Conservation (phyloP, 768 basidiomycete species). For the Tylopilus cervinicoccineus region DNA sequence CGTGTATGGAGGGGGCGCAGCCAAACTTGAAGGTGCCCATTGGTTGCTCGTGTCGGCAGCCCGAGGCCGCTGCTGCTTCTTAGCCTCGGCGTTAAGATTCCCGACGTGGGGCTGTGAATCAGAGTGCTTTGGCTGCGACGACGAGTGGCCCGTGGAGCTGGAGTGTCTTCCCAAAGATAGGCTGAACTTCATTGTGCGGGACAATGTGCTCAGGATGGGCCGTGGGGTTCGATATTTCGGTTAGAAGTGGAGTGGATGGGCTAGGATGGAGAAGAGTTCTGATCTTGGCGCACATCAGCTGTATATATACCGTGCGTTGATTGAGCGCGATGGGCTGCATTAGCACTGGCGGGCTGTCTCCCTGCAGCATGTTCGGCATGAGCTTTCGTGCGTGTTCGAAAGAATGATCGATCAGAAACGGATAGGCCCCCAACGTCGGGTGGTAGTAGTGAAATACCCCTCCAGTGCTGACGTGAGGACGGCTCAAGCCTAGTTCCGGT, state of each 20-base stretch:
- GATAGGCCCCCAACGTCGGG: not conserved
- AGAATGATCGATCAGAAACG: constrained; percentile 7
- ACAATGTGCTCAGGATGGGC: not conserved
- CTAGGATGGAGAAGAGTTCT: not conserved
- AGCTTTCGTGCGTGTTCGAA: not conserved
- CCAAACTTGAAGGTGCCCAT: constrained; percentile 4
- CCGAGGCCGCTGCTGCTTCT: constrained; percentile 3
- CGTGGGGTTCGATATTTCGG: not conserved
- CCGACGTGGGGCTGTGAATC: constrained; percentile 6
- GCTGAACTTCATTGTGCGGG: constrained; percentile 1
- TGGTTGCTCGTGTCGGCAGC: not conserved
- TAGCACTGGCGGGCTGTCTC: not conserved
- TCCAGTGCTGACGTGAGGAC: too few relatives aligned
- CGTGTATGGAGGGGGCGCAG: constrained; percentile 25
- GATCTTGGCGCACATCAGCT: too few relatives aligned
- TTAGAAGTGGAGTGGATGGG: not conserved
- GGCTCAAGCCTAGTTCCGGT: not conserved
- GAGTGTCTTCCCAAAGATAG: constrained; percentile 4
- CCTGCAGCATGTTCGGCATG: not conserved
- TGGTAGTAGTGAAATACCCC: not conserved
- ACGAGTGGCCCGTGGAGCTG: constrained; percentile 9
- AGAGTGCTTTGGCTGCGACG: constrained; percentile 7
- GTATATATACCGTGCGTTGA: not conserved
- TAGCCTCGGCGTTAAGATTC: not conserved
- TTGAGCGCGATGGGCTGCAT: not conserved